Evolutionary conservation across 2,329 filamentous ascomycete species (phyloP), one percentile per base, ranked within the genome.

Genomic region (Beauveria pseudobassiana): DNA sequence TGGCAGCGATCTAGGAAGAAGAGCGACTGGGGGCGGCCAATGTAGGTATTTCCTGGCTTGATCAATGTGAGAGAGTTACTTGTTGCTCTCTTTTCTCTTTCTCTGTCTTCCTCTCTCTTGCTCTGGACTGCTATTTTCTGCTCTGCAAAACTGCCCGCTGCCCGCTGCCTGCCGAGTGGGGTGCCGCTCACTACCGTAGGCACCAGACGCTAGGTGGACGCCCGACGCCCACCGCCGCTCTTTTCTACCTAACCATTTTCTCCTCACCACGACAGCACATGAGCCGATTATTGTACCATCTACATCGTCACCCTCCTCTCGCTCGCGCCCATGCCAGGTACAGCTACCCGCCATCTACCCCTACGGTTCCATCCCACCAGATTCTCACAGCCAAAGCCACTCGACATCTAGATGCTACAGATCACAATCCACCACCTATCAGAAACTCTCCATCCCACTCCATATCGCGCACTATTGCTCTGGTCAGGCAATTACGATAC

Each of bases 1-100:
- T 38, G 34, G 34, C 34, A 38, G 12, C 67, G 67, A 69, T 69
- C 65, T 67, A 68, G 65, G 34, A 14, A 52, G 51, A 42, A 40
- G 59, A 54, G 43, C 43, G 20, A 55, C 50, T 51, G 45, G 26
- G 34, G 59, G 7, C 18, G 49, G 42, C 46, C 30, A 12, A n/a
- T 38, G 14, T 38, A 38, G 34, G 34, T 38, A 38, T 38, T 16
- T 16, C 34, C 16, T 38, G 12, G 34, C 34, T 16, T 16, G 3
- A 38, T 38, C 14, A 38, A 38, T 38, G 34, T 16, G 34, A 38
- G 34, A 38, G 14, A 16, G 34, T 16, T 38, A 38, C 34, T 38
- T 38, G 34, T 38, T 38, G 34, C 12, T 38, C 16, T 12, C 30
- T 24, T 22, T 40, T 40, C 22, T 43, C 8, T 20, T 9, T 43